Evolutionary conservation across 2,329 filamentous ascomycete species (phyloP).

Genomic region (Diaporthe citriasiana): DNA sequence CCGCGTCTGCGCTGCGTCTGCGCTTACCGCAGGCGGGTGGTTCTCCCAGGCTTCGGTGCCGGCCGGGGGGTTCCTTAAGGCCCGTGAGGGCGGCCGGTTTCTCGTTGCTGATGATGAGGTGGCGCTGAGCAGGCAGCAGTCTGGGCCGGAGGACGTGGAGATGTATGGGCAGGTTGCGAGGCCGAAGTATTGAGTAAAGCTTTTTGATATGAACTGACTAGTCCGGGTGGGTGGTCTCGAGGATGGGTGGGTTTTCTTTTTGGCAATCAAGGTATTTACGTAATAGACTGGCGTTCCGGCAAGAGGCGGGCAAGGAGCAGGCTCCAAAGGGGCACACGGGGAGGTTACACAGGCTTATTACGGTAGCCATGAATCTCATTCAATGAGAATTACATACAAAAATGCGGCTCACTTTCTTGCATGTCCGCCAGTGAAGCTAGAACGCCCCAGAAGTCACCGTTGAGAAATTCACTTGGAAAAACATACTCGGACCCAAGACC

Average conservation of each 20-base stretch:
- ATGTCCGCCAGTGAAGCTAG: no score
- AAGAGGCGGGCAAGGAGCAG: background rate
- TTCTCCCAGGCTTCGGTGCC: background rate
- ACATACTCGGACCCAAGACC: no score
- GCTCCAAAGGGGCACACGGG: background rate
- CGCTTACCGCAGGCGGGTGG: constrained; percentile 43
- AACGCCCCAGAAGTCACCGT: background rate
- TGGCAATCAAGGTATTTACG: background rate
- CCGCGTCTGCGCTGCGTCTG: constrained; percentile 28
- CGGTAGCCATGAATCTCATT: no score
- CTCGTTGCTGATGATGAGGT: background rate
- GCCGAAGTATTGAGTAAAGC: background rate
- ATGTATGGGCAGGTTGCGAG: background rate
- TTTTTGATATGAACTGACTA: background rate
- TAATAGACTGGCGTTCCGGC: constrained; percentile 3
- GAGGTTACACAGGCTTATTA: background rate
- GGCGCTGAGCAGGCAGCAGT: background rate
- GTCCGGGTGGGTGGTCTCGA: background rate
- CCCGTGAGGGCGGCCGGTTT: background rate
- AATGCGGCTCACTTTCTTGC: background rate
- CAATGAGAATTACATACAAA: background rate
- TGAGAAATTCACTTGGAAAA: background rate
- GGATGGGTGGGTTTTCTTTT: background rate
- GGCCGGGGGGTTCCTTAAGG: background rate
- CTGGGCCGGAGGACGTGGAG: background rate